Percentiles rank a stretch among this genome's conserved stretches.
These are phyloP conservation scores for Colletotrichum tofieldiae DNA, from an alignment of 2,329 filamentous ascomycete genomes.

Conservation along the genomic window DNA sequence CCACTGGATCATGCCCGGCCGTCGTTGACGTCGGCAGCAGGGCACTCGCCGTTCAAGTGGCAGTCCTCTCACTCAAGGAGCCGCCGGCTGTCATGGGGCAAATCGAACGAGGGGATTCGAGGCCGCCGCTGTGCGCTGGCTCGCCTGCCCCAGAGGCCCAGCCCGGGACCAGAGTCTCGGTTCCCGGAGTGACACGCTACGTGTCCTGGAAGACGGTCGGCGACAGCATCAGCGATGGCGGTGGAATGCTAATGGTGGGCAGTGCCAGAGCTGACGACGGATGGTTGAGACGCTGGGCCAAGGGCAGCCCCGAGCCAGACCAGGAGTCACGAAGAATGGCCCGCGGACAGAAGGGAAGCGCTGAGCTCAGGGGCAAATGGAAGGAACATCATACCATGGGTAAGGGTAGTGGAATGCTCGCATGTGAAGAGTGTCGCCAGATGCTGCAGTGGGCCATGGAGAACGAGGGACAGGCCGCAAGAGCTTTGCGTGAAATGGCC, in stretches of 20 bases:
- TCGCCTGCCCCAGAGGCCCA: background rate
- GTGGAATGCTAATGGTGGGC: background rate
- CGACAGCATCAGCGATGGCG: background rate
- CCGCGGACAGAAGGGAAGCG: background rate
- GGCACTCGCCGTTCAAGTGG: background rate
- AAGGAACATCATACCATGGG: background rate
- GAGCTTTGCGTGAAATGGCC: background rate
- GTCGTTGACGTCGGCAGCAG: background rate
- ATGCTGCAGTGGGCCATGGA: background rate
- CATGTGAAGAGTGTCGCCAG: background rate
- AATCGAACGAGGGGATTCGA: background rate
- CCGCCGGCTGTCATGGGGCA: background rate
- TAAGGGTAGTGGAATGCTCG: constrained; percentile 3
- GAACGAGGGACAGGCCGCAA: background rate
- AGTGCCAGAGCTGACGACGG: background rate
- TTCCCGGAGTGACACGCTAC: background rate
- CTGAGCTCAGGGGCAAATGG: background rate
- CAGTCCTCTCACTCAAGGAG: background rate
- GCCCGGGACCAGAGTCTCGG: background rate
- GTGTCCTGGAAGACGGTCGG: background rate
- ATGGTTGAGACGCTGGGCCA: background rate
- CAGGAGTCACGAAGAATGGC: background rate
- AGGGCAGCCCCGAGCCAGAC: background rate
- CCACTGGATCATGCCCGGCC: background rate
- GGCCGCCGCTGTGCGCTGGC: background rate